Evolutionary conservation across 2,329 filamentous ascomycete genomes (phyloP).

Genomic region (Hypoxylon sp.): DNA sequence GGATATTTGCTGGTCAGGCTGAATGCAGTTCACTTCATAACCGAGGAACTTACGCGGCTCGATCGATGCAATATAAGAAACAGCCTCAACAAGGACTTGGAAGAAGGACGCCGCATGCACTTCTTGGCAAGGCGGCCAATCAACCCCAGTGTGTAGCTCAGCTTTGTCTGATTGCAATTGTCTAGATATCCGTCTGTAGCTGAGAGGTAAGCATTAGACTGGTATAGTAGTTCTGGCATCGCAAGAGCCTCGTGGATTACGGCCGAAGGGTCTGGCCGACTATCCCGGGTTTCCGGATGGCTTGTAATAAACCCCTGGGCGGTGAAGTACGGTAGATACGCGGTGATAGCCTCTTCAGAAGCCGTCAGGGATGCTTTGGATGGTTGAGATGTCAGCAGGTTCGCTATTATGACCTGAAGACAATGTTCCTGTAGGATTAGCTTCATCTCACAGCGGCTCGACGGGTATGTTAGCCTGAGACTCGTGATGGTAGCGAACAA

Average conservation of each 20-base stretch:
- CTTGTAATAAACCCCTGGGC: not conserved
- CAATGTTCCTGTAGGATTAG: slow-evolving; percentile 8
- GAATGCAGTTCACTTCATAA: slow-evolving; percentile 32
- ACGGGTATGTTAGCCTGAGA: slow-evolving; percentile 5
- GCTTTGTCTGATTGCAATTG: slow-evolving; percentile 18
- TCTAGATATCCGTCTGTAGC: slow-evolving; percentile 9
- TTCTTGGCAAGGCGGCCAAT: slow-evolving; percentile 34
- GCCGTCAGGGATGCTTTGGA: not conserved
- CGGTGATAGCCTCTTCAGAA: not conserved
- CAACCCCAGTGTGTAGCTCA: slow-evolving; percentile 22
- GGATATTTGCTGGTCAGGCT: slow-evolving; percentile 39
- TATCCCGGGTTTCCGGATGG: slow-evolving; percentile 2
- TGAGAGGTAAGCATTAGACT: not conserved
- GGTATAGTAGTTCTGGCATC: slow-evolving; percentile 1
- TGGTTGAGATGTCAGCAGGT: not conserved
- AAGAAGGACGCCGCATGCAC: slow-evolving; percentile 7
- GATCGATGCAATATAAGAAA: slow-evolving; percentile 32
- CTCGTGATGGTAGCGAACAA: slow-evolving; percentile 20
- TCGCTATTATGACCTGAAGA: not conserved
- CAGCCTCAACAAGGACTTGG: slow-evolving; percentile 12
- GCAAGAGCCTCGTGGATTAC: slow-evolving; percentile 20
- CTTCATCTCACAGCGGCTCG: not conserved
- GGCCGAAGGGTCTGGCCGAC: not conserved
- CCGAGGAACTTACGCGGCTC: slow-evolving; percentile 29
- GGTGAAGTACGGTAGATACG: not conserved